These are phyloP conservation scores for Cryptococcus jaspeensis DNA, from an alignment of 1,284 basidiomycete species.

Conservation along the genomic window DNA sequence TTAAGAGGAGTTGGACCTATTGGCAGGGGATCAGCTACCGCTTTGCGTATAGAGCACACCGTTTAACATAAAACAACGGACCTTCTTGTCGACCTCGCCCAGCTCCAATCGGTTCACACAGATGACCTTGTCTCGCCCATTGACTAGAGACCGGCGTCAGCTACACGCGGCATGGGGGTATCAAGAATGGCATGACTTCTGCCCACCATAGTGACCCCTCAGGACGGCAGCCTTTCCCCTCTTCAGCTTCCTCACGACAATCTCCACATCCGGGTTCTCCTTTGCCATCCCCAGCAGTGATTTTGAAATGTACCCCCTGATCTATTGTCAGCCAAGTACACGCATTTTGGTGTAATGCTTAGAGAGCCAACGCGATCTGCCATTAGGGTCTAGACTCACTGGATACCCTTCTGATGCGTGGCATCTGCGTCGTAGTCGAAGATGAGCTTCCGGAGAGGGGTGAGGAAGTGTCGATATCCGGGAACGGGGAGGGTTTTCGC, in stretches of 20 bases:
- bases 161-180: too few relatives aligned
- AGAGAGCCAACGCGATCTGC: not conserved
- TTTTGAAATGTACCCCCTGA: conserved; percentile 30
- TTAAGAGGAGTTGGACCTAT: conserved; percentile 46
- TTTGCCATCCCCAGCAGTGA: conserved; percentile 40
- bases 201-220: conserved; percentile 53
- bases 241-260: conserved; percentile 49
- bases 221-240: conserved; percentile 50
- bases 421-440: conserved; percentile 47
- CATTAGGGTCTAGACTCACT: conserved; percentile 24
- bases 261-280: conserved; percentile 51
- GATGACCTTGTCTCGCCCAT: conserved; percentile 55
- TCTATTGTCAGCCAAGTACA: not conserved
- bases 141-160: conserved; percentile 34
- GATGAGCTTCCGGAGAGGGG: conserved; percentile 46
- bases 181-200: not conserved
- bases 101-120: conserved; percentile 52
- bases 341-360: too few relatives aligned
- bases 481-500: conserved; percentile 36
- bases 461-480: conserved; percentile 48
- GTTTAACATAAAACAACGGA: conserved; percentile 19
- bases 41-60: not conserved
- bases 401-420: conserved; percentile 40
- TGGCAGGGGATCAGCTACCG: not conserved
- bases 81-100: conserved; percentile 50